These are phyloP conservation scores for Hypoxylon sp. DNA, from an alignment of 2,329 filamentous ascomycete genomes.

Conservation along the genomic window DNA sequence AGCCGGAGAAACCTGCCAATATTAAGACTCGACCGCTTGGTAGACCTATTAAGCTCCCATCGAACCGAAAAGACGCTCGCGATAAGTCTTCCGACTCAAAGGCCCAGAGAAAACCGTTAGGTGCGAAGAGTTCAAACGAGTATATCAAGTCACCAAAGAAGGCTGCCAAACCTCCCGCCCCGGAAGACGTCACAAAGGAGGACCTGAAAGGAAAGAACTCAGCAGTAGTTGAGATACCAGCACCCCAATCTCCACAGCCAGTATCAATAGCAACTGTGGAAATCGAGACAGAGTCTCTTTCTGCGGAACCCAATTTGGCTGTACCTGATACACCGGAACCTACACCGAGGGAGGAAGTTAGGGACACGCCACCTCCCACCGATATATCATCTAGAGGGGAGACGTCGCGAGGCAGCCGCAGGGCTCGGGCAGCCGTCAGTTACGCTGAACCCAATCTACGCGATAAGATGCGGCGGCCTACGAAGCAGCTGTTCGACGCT, in stretches of 20 bases:
- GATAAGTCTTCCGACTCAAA: slow-evolving; percentile 50
- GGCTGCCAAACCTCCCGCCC: slow-evolving; percentile 52
- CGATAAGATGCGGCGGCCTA: slow-evolving; percentile 87
- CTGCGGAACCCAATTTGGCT: slow-evolving; percentile 60
- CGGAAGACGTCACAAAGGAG: slow-evolving; percentile 58
- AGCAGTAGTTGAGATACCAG: slow-evolving; percentile 53
- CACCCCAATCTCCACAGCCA: slow-evolving; percentile 42
- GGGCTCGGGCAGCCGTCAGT: slow-evolving; percentile 78
- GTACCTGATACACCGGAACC: slow-evolving; percentile 67
- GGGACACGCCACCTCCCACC: slow-evolving; percentile 72
- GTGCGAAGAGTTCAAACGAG: slow-evolving; percentile 73
- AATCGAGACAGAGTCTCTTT: slow-evolving; percentile 54
- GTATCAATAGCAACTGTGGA: slow-evolving; percentile 45
- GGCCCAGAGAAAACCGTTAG: slow-evolving; percentile 64
- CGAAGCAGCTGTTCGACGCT: slow-evolving; percentile 81
- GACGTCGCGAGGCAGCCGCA: slow-evolving; percentile 74
- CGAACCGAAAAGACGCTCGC: slow-evolving; percentile 59
- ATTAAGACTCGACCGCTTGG: slow-evolving; percentile 53
- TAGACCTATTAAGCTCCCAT: slow-evolving; percentile 63
- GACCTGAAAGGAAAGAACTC: slow-evolving; percentile 57
- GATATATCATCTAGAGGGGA: slow-evolving; percentile 71
- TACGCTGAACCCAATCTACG: slow-evolving; percentile 87
- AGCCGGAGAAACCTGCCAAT: slow-evolving; percentile 49
- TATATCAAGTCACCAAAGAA: slow-evolving; percentile 73
- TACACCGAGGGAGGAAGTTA: slow-evolving; percentile 54